These are phyloP conservation scores for Roridomyces roridus DNA, from an alignment of 768 basidiomycete genomes.

Conservation along the genomic window DNA sequence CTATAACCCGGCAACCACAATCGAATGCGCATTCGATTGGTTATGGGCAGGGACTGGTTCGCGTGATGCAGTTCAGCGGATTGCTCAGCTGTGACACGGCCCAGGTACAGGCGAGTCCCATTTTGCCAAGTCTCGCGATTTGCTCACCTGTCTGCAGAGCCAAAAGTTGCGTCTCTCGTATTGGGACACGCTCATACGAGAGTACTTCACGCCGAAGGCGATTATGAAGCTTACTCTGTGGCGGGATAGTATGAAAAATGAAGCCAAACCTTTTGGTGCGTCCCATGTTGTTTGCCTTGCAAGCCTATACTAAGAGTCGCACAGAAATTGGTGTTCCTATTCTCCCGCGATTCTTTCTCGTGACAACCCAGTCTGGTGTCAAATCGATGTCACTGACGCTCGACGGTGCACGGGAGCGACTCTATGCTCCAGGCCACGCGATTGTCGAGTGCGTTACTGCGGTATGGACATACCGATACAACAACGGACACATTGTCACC, in stretches of 20 bases:
- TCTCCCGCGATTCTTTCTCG: constrained; percentile 83
- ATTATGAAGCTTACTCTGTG: constrained; percentile 84
- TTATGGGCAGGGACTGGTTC: constrained; percentile 66
- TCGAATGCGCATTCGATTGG: constrained; percentile 40
- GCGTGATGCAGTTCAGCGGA: constrained; percentile 75
- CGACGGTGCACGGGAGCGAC: constrained; percentile 77
- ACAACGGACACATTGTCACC: constrained; percentile 79
- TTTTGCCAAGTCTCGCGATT: background rate
- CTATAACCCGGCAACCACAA: constrained; percentile 14
- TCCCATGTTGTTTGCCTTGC: constrained; percentile 8
- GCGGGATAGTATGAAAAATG: constrained; percentile 81
- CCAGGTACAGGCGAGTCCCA: constrained; percentile 4
- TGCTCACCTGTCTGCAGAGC: constrained; percentile 14
- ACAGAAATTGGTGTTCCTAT: constrained; percentile 83
- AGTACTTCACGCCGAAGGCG: constrained; percentile 75
- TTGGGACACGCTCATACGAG: constrained; percentile 70
- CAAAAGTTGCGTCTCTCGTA: constrained; percentile 70
- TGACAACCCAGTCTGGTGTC: constrained; percentile 85
- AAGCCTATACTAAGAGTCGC: constrained; percentile 5
- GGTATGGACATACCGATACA: constrained; percentile 83
- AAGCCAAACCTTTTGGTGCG: constrained; percentile 87
- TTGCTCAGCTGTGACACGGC: constrained; percentile 53
- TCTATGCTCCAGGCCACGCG: constrained; percentile 48
- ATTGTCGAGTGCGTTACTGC: constrained; percentile 77
- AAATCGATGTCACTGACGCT: constrained; percentile 82